Conservation (phyloP, 2,329 filamentous ascomycete species). For the Purpureocillium lavendulum region DNA sequence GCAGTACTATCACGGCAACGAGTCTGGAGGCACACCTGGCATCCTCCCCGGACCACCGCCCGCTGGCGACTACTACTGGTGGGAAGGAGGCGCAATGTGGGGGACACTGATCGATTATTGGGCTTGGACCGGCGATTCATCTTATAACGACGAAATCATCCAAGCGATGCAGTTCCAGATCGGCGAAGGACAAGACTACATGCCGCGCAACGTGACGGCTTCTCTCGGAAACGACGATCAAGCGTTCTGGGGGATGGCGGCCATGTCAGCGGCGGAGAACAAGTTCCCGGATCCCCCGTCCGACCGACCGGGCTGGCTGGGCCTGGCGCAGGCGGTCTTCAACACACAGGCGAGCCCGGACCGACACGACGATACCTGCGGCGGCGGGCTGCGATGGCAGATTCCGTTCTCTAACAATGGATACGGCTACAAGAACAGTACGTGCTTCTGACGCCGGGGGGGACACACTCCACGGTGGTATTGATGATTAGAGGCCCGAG, state of each 20-base stretch:
- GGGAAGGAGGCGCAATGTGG: slow-evolving; percentile 54
- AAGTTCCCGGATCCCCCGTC: slow-evolving; percentile 44
- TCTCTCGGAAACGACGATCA: slow-evolving; percentile 56
- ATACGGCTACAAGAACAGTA: slow-evolving; percentile 63
- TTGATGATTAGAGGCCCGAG: no score
- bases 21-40: no score
- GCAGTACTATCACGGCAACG: no score
- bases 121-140: slow-evolving; percentile 48
- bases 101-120: slow-evolving; percentile 55
- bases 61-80: slow-evolving; percentile 32
- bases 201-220: slow-evolving; percentile 41
- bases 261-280: slow-evolving; percentile 47
- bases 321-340: slow-evolving; percentile 54
- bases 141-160: slow-evolving; percentile 45
- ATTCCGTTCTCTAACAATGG: slow-evolving; percentile 64
- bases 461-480: no score
- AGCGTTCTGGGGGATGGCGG: slow-evolving; percentile 57
- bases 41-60: no score
- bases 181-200: slow-evolving; percentile 42
- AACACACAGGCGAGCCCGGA: slow-evolving; percentile 42
- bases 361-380: slow-evolving; percentile 46
- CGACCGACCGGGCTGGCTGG: slow-evolving; percentile 40
- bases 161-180: slow-evolving; percentile 42
- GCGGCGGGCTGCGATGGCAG: slow-evolving; percentile 65
- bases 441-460: no score